A percentile compares a stretch with the other conserved stretches of the same genome.
phyloP scores from a whole-genome alignment of 768 basidiomycete species.

The Pleurotus pulmonarius region DNA sequence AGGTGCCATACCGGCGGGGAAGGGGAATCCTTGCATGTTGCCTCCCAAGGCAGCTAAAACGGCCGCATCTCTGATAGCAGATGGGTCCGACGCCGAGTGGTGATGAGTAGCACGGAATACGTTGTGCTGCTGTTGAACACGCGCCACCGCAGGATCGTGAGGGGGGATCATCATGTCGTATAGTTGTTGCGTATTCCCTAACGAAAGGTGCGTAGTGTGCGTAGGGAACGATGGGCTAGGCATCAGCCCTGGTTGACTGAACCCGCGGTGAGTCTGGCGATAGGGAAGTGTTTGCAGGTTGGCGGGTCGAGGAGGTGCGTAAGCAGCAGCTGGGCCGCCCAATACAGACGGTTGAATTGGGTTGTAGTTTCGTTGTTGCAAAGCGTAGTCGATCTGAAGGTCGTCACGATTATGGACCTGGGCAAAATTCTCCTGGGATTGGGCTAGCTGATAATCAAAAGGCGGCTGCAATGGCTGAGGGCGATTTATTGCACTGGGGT shows the following conservation, averaged over 20 bases:
- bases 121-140: slow-evolving; percentile 77
- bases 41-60: slow-evolving; percentile 60
- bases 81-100: slow-evolving; percentile 81
- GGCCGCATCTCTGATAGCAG: slow-evolving; percentile 67
- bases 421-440: slow-evolving; percentile 27
- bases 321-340: slow-evolving; percentile 38
- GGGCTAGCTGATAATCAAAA: slow-evolving; percentile 44
- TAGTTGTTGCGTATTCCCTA: slow-evolving; percentile 72
- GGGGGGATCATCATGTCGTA: slow-evolving; percentile 78
- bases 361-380: slow-evolving; percentile 55
- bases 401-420: slow-evolving; percentile 38
- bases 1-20: slow-evolving; percentile 41
- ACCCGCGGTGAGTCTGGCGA: slow-evolving; percentile 59
- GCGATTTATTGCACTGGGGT: slow-evolving; percentile 45
- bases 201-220: slow-evolving; percentile 65
- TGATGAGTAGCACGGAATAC: slow-evolving; percentile 73
- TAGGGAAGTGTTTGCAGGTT: slow-evolving; percentile 49
- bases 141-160: slow-evolving; percentile 61
- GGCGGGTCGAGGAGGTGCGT: slow-evolving; percentile 48
- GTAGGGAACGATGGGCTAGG: slow-evolving; percentile 51
- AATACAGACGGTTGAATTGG: slow-evolving; percentile 27
- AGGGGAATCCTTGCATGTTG: slow-evolving; percentile 56
- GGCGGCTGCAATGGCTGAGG: slow-evolving; percentile 47
- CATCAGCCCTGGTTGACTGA: slow-evolving; percentile 50
- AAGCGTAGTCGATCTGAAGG: slow-evolving; percentile 51